Conservation (phyloP, 1,139 yeast species). For the Hyphopichia fennica region DNA sequence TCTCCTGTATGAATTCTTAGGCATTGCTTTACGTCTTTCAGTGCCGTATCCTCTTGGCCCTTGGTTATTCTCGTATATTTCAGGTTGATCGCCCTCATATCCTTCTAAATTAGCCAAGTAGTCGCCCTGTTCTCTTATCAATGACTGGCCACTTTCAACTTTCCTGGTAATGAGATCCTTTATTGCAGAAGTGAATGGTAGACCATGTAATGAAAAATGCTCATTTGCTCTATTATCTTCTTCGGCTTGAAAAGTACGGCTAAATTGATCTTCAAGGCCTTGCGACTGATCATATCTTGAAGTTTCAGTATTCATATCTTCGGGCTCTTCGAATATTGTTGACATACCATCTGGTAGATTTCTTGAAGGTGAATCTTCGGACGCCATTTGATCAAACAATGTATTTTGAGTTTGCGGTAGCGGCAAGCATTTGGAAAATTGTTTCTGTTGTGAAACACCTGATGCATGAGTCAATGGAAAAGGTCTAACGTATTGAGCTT, state of each 20-base stretch:
- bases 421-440: too few species aligned
- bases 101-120: constrained; percentile 8
- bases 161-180: constrained; percentile 9
- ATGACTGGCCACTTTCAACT: constrained; percentile 1
- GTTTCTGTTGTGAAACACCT: background rate
- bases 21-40: background rate
- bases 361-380: too few species aligned
- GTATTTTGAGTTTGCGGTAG: too few species aligned
- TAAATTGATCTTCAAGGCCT: background rate
- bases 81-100: constrained; percentile 5
- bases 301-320: background rate
- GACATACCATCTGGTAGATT: background rate
- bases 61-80: too few species aligned
- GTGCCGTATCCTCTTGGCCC: background rate
- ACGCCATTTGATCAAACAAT: too few species aligned
- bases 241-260: background rate
- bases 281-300: background rate
- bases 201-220: constrained; percentile 18
- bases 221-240: background rate
- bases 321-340: background rate
- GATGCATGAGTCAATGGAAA: background rate
- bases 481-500: background rate
- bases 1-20: background rate
- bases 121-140: constrained; percentile 1
- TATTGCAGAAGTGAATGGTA: constrained; percentile 15